Conservation (phyloP, 495 filamentous ascomycete genomes). For the Penicillium egyptiacum region DNA sequence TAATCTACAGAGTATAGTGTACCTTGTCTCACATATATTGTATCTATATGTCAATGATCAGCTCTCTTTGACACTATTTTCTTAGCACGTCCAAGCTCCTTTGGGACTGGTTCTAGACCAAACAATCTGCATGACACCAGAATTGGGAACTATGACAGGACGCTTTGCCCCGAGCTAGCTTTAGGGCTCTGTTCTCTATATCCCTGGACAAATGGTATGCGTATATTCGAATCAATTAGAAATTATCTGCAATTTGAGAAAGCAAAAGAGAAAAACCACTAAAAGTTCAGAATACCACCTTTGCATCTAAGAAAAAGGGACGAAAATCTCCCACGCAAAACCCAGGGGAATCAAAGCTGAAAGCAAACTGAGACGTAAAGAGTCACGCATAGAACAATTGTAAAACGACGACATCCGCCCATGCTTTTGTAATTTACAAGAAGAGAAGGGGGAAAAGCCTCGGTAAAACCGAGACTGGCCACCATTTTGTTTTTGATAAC, state of each 20-base stretch:
- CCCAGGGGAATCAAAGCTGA: constrained; percentile 25
- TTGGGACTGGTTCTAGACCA: background rate
- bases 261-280: constrained; percentile 5
- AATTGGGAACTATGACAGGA: constrained; percentile 1
- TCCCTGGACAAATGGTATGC: background rate
- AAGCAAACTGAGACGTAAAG: constrained; percentile 25
- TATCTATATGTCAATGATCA: background rate
- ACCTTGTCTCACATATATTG: background rate
- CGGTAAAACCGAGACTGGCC: constrained; percentile 17
- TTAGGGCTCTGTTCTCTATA: background rate
- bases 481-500: constrained; percentile 20
- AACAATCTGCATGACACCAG: constrained; percentile 22
- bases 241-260: constrained; percentile 23
- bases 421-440: constrained; percentile 51
- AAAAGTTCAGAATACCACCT: constrained; percentile 22
- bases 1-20: background rate
- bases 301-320: constrained; percentile 27
- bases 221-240: constrained; percentile 18
- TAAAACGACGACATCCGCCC: constrained; percentile 37
- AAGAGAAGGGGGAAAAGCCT: constrained; percentile 14
- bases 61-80: background rate
- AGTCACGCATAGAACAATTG: constrained; percentile 20
- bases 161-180: background rate
- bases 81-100: background rate
- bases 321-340: constrained; percentile 18